phyloP scores from a whole-genome alignment of 768 basidiomycete genomes.

The Psilocybe subaeruginosa region DNA sequence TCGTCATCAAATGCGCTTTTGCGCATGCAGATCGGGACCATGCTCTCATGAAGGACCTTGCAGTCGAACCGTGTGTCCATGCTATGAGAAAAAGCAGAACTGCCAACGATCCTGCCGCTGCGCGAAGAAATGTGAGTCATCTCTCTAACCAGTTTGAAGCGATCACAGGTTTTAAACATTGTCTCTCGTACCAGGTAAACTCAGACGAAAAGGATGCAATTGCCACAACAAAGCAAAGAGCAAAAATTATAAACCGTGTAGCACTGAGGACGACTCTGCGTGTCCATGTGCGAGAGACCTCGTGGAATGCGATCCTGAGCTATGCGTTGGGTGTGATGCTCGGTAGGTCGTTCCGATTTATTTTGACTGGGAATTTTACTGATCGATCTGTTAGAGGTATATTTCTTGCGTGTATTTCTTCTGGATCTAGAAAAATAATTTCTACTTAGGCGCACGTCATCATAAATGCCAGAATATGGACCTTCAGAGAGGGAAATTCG shows the following conservation, averaged over 20 bases:
- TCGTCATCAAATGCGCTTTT: no score
- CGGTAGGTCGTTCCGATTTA: slow-evolving; percentile 26
- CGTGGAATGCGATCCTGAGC: slow-evolving; percentile 55
- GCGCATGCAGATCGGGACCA: slow-evolving; percentile 28
- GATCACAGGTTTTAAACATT: neutral
- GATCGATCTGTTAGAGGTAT: no score
- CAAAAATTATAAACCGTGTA: slow-evolving; percentile 19
- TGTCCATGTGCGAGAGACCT: slow-evolving; percentile 33
- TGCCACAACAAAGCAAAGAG: slow-evolving; percentile 23
- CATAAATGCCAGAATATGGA: slow-evolving; percentile 19
- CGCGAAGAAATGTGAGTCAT: slow-evolving; percentile 37
- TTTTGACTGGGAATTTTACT: no score
- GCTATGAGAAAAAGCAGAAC: slow-evolving; percentile 38
- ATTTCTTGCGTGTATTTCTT: no score
- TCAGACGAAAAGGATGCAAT: slow-evolving; percentile 45
- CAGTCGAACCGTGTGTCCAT: slow-evolving; percentile 39
- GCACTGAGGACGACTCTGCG: slow-evolving; percentile 28
- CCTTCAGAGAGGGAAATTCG: slow-evolving; percentile 24
- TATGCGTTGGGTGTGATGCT: slow-evolving; percentile 48
- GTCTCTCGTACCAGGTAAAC: slow-evolving; percentile 34
- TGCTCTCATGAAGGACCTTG: slow-evolving; percentile 56
- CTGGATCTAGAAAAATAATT: neutral
- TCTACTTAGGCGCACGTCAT: neutral
- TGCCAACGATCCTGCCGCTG: slow-evolving; percentile 57
- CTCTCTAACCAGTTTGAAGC: neutral